Conservation (phyloP, 2,329 filamentous ascomycete species). For the Paraphoma sp. region DNA sequence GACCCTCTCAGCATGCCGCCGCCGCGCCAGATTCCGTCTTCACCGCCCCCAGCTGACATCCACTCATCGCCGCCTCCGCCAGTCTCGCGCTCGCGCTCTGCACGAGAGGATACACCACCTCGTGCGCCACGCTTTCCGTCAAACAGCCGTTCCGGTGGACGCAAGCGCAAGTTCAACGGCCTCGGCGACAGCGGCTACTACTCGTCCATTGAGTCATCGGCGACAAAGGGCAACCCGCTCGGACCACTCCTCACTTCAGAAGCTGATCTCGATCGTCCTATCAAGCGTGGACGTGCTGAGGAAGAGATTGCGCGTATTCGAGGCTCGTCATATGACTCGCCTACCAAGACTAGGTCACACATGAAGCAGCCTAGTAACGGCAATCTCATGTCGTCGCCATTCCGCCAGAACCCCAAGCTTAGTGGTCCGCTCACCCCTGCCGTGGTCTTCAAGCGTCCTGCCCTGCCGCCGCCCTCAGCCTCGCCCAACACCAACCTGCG, state of each 20-base stretch:
- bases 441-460: constrained; percentile 77
- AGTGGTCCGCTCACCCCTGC: constrained; percentile 75
- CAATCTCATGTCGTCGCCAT: constrained; percentile 51
- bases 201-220: constrained; percentile 93
- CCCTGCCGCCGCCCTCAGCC: constrained; percentile 73
- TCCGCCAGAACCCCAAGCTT: constrained; percentile 43
- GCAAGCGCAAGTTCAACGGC: constrained; percentile 78
- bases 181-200: constrained; percentile 97
- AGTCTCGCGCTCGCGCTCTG: constrained; percentile 63
- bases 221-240: constrained; percentile 72
- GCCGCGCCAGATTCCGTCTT: constrained; percentile 64
- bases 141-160: constrained; percentile 70
- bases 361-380: constrained; percentile 53
- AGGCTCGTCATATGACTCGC: constrained; percentile 91
- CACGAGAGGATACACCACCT: constrained; percentile 76
- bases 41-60: constrained; percentile 74
- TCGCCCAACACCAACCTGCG: constrained; percentile 93
- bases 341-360: constrained; percentile 70
- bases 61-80: constrained; percentile 95
- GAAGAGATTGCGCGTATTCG: constrained; percentile 94
- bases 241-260: constrained; percentile 76
- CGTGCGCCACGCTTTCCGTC: constrained; percentile 66
- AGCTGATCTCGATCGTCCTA: constrained; percentile 73
- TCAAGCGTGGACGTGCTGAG: constrained; percentile 90
- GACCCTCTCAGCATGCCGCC: constrained; percentile 52